Evolutionary conservation across 1,284 basidiomycete species (phyloP).

Genomic region (Butyriboletus appendiculatus): DNA sequence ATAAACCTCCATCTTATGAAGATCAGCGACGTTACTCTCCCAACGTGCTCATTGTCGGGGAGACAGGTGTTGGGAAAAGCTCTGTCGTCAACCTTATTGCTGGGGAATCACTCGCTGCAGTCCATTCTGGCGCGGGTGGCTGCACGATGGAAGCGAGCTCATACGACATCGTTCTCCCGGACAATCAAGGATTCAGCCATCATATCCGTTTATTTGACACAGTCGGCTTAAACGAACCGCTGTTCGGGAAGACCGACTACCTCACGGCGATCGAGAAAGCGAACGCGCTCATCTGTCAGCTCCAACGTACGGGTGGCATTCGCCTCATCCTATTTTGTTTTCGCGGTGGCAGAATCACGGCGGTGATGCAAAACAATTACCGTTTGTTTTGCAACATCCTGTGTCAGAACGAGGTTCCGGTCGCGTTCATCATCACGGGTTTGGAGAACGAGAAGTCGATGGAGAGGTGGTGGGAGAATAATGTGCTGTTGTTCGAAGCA

Average conservation of each 20-base stretch:
- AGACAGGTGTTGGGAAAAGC: slow-evolving; percentile 25
- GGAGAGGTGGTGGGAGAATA: slow-evolving; percentile 28
- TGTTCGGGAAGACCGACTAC: slow-evolving; percentile 22
- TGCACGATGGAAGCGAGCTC: slow-evolving; percentile 22
- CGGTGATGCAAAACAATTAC: slow-evolving; percentile 36
- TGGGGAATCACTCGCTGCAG: slow-evolving; percentile 16
- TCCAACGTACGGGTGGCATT: slow-evolving; percentile 35
- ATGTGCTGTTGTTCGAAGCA: slow-evolving; percentile 13
- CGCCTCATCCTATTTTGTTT: slow-evolving; percentile 40
- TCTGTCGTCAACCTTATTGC: slow-evolving; percentile 21
- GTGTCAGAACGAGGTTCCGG: slow-evolving; percentile 35
- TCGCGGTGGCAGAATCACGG: slow-evolving; percentile 35
- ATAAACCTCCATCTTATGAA: slow-evolving; percentile 22
- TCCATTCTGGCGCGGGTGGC: slow-evolving; percentile 16
- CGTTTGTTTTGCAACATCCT: slow-evolving; percentile 35
- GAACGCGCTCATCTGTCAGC: slow-evolving; percentile 34
- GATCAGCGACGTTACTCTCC: slow-evolving; percentile 16
- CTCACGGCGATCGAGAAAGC: slow-evolving; percentile 35
- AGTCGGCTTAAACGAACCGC: slow-evolving; percentile 39
- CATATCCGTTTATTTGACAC: slow-evolving; percentile 34
- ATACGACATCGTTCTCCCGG: slow-evolving; percentile 19
- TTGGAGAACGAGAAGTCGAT: slow-evolving; percentile 34
- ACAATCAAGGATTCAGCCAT: slow-evolving; percentile 10
- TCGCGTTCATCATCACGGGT: slow-evolving; percentile 38
- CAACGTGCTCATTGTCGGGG: slow-evolving; percentile 24